A percentile compares a stretch with the other conserved stretches of the same genome.
phyloP scores from a whole-genome alignment of 176 grass and related monocot genomes.

The Themeda triandra region DNA sequence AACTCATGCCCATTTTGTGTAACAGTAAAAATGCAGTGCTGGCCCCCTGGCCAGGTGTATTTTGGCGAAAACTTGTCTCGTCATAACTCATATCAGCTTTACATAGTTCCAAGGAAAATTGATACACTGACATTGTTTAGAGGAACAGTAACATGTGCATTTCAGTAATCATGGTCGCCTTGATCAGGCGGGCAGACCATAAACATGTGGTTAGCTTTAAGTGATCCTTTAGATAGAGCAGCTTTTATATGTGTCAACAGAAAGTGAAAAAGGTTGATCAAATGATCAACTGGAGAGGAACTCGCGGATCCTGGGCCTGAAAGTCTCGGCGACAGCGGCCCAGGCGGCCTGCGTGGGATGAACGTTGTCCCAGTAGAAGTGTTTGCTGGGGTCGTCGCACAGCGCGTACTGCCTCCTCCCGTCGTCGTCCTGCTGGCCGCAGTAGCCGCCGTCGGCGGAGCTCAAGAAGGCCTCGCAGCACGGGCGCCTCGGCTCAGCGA shows the following conservation, averaged over 20 bases:
- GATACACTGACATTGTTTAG: too few species aligned
- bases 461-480: slow-evolving; percentile 53
- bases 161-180: too few species aligned
- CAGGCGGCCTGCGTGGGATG: slow-evolving; percentile 87
- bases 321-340: slow-evolving; percentile 49
- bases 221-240: neutral
- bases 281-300: slow-evolving; percentile 36
- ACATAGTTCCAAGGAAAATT: too few species aligned
- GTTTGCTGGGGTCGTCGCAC: slow-evolving; percentile 32
- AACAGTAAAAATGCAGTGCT: neutral
- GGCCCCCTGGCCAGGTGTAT: neutral
- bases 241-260: too few species aligned
- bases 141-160: too few species aligned
- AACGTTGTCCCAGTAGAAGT: slow-evolving; percentile 86
- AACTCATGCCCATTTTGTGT: neutral
- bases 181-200: too few species aligned
- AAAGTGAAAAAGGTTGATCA: neutral
- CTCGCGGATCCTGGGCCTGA: slow-evolving; percentile 27
- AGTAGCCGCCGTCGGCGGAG: slow-evolving; percentile 37
- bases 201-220: neutral
- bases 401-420: slow-evolving; percentile 51
- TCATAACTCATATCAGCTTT: too few species aligned
- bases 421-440: slow-evolving; percentile 65
- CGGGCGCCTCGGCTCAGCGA: slow-evolving; percentile 39
- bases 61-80: too few species aligned